phyloP scores from a whole-genome alignment of 495 filamentous ascomycete genomes.

The Aspergillus mulundensis region DNA sequence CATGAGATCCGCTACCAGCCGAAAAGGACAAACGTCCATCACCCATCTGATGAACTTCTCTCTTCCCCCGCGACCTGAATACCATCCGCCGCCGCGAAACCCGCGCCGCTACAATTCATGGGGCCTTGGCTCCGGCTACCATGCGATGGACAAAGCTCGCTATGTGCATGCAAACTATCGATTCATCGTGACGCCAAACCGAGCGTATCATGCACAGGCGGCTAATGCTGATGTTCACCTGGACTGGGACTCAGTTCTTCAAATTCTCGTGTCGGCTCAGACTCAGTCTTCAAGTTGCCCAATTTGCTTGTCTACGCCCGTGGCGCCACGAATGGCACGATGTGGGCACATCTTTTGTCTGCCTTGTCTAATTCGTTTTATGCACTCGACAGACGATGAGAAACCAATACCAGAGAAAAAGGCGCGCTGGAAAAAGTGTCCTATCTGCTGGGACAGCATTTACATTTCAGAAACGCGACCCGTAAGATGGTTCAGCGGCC shows the following conservation, averaged over 20 bases:
- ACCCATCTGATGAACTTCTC: slow-evolving; percentile 94
- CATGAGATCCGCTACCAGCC: slow-evolving; percentile 77
- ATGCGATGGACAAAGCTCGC: slow-evolving; percentile 86
- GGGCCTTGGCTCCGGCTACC: slow-evolving; percentile 87
- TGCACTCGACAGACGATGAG: slow-evolving; percentile 77
- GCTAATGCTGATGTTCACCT: slow-evolving; percentile 85
- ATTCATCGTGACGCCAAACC: slow-evolving; percentile 84
- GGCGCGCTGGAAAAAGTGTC: slow-evolving; percentile 89
- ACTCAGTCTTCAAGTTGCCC: slow-evolving; percentile 87
- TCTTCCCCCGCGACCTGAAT: slow-evolving; percentile 69
- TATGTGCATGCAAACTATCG: slow-evolving; percentile 98
- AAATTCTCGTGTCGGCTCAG: slow-evolving; percentile 84
- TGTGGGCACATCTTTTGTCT: slow-evolving; percentile 98
- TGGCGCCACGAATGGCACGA: slow-evolving; percentile 94
- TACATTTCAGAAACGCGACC: slow-evolving; percentile 85
- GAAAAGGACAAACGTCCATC: slow-evolving; percentile 92
- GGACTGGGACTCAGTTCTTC: slow-evolving; percentile 86
- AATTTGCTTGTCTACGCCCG: slow-evolving; percentile 86
- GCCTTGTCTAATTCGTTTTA: slow-evolving; percentile 89
- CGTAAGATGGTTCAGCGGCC: slow-evolving; percentile 86
- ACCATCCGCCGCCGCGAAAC: slow-evolving; percentile 55
- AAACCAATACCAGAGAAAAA: slow-evolving; percentile 60
- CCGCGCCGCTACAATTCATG: slow-evolving; percentile 67
- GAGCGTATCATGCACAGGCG: slow-evolving; percentile 74
- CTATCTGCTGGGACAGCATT: slow-evolving; percentile 88